Base-by-base conservation (phyloP, 2,329 filamentous ascomycete genomes). In the Rutstroemia sp. region DNA sequence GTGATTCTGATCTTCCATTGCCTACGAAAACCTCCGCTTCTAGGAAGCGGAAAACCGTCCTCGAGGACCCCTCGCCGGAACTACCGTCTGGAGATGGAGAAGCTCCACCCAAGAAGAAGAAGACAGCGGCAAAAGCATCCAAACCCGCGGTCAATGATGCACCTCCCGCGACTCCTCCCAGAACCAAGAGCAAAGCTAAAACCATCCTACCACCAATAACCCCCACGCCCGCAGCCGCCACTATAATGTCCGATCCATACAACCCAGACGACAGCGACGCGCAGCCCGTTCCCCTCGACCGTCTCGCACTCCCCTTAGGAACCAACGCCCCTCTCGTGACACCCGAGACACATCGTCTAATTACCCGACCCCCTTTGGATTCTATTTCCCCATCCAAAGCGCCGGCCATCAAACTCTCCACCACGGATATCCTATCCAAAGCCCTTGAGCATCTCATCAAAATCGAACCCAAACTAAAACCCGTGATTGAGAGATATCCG, bases 251-350 rank as follows among this genome's bases (percentile, higher is more conserved):
- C 21, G 74, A 71, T 30, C 72, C 74, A 49, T 70, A 71, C 60
- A 72, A 68, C 56, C 70, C 70, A 30, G 71, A 70, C 21, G 73
- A 74, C 56, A 69, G 72, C 41, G 69, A 73, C 54, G 71, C 61
- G 30, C 56, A 63, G 21, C 17, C 39, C n/a, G 23, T 30, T 58
- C 4, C 65, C 50, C 25, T 65, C 38, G 71, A 75, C 51, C 79
- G 85, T 23, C 78, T 86, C 2, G 85, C 83, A 14, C 76, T 84
- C 60, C 82, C 86, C 0, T 79, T 79, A 61, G 72, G 75, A 14
- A 87, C 86, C 45, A 89, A 90, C 68, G 87, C 86, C 1, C 78
- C 82, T 1, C 75, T 92, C 9, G 71, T 88, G n/a, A 89, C 87
- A 0, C 86, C 87, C 2, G 80, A 84, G 66, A 84, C 86, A 3